These are phyloP conservation scores for Aureobasidium pullulans DNA, from an alignment of 2,329 filamentous ascomycete species.

Conservation along the genomic window DNA sequence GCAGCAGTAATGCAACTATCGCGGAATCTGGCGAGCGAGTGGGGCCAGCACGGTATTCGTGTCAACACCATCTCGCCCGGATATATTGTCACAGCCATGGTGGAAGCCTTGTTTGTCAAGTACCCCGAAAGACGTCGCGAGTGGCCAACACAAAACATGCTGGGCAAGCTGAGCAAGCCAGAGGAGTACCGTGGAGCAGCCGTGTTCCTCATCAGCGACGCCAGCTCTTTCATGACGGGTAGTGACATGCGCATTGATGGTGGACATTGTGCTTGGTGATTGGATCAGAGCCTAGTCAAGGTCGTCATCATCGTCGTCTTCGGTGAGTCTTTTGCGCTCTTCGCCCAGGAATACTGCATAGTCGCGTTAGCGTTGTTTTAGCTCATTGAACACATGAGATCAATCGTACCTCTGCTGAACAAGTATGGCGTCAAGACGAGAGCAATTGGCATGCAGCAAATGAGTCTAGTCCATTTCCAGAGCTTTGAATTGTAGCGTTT, in stretches of 20 bases:
- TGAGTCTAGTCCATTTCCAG: neutral
- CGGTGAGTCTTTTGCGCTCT: constrained; percentile 1
- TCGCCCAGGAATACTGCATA: constrained; percentile 7
- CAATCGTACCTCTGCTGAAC: constrained; percentile 1
- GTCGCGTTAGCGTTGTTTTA: neutral
- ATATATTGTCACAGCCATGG: constrained; percentile 78
- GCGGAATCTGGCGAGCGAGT: constrained; percentile 64
- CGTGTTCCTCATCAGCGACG: constrained; percentile 33
- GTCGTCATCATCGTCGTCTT: neutral
- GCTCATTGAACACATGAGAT: neutral
- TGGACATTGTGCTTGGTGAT: constrained; percentile 46
- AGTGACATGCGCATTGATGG: constrained; percentile 49
- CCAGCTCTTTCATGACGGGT: constrained; percentile 49
- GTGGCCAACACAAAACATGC: constrained; percentile 83
- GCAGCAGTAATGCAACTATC: constrained; percentile 65
- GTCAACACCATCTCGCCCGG: constrained; percentile 77
- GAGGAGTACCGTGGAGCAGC: constrained; percentile 32
- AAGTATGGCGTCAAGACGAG: neutral
- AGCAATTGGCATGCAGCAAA: neutral
- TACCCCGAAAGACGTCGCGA: constrained; percentile 59
- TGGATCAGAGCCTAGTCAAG: neutral
- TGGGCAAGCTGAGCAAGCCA: constrained; percentile 41
- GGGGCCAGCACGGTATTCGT: constrained; percentile 64
- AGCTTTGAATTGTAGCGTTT: neutral
- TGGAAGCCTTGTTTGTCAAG: constrained; percentile 67